Conservation (phyloP, 345 rosid genomes). For the Syzygium aromaticum region DNA sequence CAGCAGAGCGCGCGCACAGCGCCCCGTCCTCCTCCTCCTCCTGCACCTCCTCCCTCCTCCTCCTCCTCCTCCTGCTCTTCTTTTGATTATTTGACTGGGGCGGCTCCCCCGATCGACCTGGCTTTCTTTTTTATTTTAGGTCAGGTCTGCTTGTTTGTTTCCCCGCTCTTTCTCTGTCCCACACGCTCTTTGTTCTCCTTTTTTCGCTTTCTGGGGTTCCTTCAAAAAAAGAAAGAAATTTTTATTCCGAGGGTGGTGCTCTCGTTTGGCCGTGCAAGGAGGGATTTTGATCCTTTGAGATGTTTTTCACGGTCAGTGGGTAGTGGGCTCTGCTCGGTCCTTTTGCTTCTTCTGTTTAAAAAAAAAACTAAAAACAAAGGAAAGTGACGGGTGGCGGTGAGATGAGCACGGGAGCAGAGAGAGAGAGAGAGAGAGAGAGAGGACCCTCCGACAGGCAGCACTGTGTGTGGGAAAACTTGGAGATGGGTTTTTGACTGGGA, state of each 20-base stretch:
- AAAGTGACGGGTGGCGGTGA: conserved; percentile 46
- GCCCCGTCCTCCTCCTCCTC: neutral
- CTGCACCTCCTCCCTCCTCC: neutral
- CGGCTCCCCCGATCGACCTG: neutral
- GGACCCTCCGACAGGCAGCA: conserved; percentile 49
- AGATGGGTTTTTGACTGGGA: conserved; percentile 35
- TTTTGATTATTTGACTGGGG: neutral
- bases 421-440: conserved; percentile 9
- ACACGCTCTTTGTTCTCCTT: neutral
- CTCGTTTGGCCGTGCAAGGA: neutral
- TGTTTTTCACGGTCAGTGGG: neutral
- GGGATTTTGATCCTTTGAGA: neutral
- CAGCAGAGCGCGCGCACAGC: neutral
- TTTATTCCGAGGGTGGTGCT: neutral
- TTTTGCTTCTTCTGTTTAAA: neutral
- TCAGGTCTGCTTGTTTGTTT: neutral
- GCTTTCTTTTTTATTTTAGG: neutral
- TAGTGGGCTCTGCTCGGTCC: neutral
- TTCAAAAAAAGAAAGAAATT: too few relatives aligned
- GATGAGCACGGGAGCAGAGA: neutral
- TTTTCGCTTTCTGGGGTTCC: neutral
- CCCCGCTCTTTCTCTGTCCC: neutral
- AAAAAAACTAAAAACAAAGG: neutral
- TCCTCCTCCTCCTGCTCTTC: conserved; percentile 1
- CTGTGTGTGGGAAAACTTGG: conserved; percentile 26